phyloP scores from a whole-genome alignment of 1,139 yeast species.

The Suhomyces chickasaworum region DNA sequence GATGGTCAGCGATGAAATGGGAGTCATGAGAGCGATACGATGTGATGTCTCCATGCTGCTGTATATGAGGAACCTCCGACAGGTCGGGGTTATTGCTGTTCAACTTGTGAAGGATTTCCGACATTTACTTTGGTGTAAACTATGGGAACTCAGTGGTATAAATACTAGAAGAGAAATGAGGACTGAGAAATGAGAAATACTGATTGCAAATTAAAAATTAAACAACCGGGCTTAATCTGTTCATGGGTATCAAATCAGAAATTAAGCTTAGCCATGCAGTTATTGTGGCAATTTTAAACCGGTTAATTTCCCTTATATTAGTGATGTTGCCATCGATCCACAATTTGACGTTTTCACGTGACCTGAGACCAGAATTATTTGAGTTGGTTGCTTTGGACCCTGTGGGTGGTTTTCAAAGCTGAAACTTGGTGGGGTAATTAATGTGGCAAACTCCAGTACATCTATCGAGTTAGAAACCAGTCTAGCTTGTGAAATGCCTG shows the following conservation, averaged over 20 bases:
- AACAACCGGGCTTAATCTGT: background rate
- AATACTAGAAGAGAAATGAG: background rate
- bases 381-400: background rate
- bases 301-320: background rate
- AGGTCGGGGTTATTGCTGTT: slow-evolving; percentile 18
- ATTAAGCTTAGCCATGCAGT: background rate
- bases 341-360: slow-evolving; percentile 18
- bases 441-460: too few species aligned
- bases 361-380: background rate
- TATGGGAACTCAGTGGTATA: background rate
- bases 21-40: slow-evolving; percentile 8
- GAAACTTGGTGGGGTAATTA: background rate
- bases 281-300: slow-evolving; percentile 5
- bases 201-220: slow-evolving; percentile 1
- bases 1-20: slow-evolving; percentile 10
- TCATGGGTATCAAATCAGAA: background rate
- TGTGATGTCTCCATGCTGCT: slow-evolving; percentile 13
- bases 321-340: slow-evolving; percentile 17
- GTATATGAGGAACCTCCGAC: slow-evolving; percentile 23
- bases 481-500: too few species aligned
- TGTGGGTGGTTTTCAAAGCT: background rate
- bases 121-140: slow-evolving; percentile 11
- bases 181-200: too few species aligned
- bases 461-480: too few species aligned
- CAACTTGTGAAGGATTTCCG: slow-evolving; percentile 20